Base-by-base conservation (phyloP, 1,284 basidiomycete species). In the Ustanciosporium gigantosporum region DNA sequence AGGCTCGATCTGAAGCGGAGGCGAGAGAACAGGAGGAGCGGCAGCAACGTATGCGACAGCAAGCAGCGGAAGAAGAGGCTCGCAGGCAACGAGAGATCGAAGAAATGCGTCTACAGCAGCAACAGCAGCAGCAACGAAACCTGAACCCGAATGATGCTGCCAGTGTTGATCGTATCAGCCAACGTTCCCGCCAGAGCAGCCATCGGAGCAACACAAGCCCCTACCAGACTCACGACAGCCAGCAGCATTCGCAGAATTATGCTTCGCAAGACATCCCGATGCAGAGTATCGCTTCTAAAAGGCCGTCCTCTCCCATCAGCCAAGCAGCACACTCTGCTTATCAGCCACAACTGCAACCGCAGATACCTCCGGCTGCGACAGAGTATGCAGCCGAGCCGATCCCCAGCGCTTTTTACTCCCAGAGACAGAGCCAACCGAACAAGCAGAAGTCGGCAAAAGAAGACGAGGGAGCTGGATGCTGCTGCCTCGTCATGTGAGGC, bases 401-500 rank as follows among this genome's bases (percentile, higher is more conserved):
- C n/a, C n/a, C n/a, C n/a, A n/a, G n/a, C n/a, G n/a, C n/a, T n/a
- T n/a, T n/a, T n/a, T n/a, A n/a, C n/a, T n/a, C n/a, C n/a, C n/a
- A n/a, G n/a, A n/a, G n/a, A n/a, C n/a, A n/a, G n/a, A n/a, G n/a
- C n/a, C n/a, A n/a, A n/a, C n/a, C n/a, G n/a, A n/a, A n/a, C n/a
- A n/a, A n/a, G n/a, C n/a, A n/a, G n/a, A n/a, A n/a, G n/a, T n/a
- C n/a, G n/a, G n/a, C n/a, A n/a, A 25, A 24, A 31, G 40, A 14
- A 25, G 31, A 57, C 15, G 49, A 53, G 4, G 25, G 27, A 3
- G 43, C 43, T 17, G 49, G 40, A 19, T 66, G 64, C 39, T 66
- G 64, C 35, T 66, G 64, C 35, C 41, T 41, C 29, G 45, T 66
- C 52, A 66, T 66, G 64, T 66, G 17, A 29, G 9, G 27, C n/a